These are phyloP conservation scores for Begonia masoniana DNA, from an alignment of 306 rosid genomes.

Conservation along the genomic window DNA sequence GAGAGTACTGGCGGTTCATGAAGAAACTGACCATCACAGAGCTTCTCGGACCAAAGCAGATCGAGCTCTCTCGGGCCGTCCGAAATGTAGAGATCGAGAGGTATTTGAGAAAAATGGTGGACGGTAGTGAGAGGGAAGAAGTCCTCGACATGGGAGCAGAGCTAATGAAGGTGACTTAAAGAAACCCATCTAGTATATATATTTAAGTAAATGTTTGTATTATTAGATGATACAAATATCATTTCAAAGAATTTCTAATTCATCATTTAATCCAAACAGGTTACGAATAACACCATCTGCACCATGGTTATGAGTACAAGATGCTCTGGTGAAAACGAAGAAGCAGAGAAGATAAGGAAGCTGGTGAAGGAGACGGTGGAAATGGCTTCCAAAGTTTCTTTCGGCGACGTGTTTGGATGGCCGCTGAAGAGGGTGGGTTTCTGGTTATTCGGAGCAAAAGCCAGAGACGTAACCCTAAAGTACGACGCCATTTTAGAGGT, in stretches of 20 bases:
- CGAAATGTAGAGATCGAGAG: slow-evolving; percentile 26
- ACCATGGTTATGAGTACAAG: slow-evolving; percentile 36
- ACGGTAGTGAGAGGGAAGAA: slow-evolving; percentile 13
- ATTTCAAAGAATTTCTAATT: no score
- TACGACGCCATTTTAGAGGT: slow-evolving; percentile 42
- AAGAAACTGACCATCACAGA: slow-evolving; percentile 52
- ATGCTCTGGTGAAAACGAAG: slow-evolving; percentile 22
- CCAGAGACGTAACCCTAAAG: slow-evolving; percentile 27
- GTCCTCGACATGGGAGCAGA: slow-evolving; percentile 26
- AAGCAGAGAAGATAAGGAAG: slow-evolving; percentile 22
- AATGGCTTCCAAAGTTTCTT: slow-evolving; percentile 20
- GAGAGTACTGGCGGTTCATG: slow-evolving; percentile 68
- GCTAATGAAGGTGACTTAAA: slow-evolving; percentile 24
- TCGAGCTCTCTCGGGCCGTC: slow-evolving; percentile 3
- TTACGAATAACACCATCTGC: slow-evolving; percentile 19
- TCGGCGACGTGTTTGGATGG: slow-evolving; percentile 32
- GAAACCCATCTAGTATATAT: slow-evolving; percentile 2
- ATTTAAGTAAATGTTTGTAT: no score
- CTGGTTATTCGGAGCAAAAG: slow-evolving; percentile 35
- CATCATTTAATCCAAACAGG: background rate
- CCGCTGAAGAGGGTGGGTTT: slow-evolving; percentile 38
- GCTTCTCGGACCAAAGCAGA: slow-evolving; percentile 29
- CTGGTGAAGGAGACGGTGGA: slow-evolving; percentile 29
- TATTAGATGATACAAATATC: no score
- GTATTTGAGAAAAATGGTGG: slow-evolving; percentile 12